These are phyloP conservation scores for Penicillium aurantiogriseum DNA, from an alignment of 2,329 filamentous ascomycete genomes.

Conservation along the genomic window DNA sequence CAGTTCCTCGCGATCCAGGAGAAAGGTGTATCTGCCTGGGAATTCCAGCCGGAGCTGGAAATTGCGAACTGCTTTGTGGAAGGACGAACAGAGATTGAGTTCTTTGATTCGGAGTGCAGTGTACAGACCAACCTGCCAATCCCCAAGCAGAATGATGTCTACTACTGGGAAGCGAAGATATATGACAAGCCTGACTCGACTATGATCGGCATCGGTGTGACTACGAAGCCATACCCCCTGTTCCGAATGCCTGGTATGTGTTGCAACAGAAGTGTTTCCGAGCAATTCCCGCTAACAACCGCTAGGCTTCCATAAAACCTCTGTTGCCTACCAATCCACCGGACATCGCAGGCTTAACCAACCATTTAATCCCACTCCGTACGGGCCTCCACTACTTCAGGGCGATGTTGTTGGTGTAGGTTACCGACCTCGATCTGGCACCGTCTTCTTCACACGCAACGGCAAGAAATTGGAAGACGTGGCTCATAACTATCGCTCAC, in stretches of 20 bases:
- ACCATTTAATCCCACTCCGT: constrained; percentile 75
- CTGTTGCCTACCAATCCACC: constrained; percentile 84
- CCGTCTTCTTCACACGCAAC: constrained; percentile 97
- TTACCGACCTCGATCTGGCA: constrained; percentile 89
- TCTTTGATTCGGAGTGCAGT: constrained; percentile 96
- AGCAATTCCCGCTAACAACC: constrained; percentile 11
- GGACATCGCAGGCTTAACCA: constrained; percentile 89
- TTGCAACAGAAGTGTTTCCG: not conserved
- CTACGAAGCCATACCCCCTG: constrained; percentile 93
- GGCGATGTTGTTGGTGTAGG: constrained; percentile 95
- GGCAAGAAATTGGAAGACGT: constrained; percentile 97
- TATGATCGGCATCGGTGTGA: constrained; percentile 85
- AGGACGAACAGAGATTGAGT: constrained; percentile 93
- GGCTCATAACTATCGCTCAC: constrained; percentile 84
- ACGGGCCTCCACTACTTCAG: constrained; percentile 82
- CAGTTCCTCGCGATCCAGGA: constrained; percentile 98
- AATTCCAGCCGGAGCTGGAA: constrained; percentile 98
- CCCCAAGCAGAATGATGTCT: constrained; percentile 98
- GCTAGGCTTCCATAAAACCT: constrained; percentile 85
- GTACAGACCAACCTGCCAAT: constrained; percentile 96
- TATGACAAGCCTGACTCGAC: constrained; percentile 94
- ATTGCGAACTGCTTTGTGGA: constrained; percentile 99
- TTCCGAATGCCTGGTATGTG: constrained; percentile 85
- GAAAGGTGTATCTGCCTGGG: constrained; percentile 99
- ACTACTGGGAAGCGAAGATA: constrained; percentile 99